These are phyloP conservation scores for Psilocybe mexicana DNA, from an alignment of 1,284 basidiomycete genomes.

Conservation along the genomic window DNA sequence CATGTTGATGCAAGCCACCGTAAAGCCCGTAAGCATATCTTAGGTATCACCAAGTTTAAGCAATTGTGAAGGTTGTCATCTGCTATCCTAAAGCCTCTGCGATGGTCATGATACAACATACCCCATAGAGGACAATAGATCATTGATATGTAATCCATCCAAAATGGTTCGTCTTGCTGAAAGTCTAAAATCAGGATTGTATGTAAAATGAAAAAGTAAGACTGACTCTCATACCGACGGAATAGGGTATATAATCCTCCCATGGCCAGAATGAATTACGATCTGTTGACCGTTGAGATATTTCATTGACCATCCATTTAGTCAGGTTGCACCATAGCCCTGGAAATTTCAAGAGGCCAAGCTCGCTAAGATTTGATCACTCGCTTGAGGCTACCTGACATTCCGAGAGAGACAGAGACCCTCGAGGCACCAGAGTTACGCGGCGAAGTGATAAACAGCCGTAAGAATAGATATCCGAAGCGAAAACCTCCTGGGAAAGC, in stretches of 20 bases:
- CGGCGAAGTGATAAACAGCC: not conserved
- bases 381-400: not conserved
- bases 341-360: not conserved
- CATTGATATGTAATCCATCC: not conserved
- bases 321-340: not conserved
- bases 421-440: not conserved
- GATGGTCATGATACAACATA: constrained; percentile 7
- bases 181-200: not conserved
- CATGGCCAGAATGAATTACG: not conserved
- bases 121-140: not conserved
- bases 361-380: not conserved
- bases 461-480: not conserved
- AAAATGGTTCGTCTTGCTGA: not conserved
- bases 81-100: not conserved
- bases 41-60: constrained; percentile 1
- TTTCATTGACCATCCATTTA: not conserved
- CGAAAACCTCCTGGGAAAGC: not conserved
- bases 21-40: constrained; percentile 12
- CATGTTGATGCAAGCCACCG: constrained; percentile 8
- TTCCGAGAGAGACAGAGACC: not conserved
- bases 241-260: not conserved
- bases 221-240: not conserved
- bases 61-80: not conserved
- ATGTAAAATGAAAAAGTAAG: constrained; percentile 7
- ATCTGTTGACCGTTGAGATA: not conserved